Evolutionary conservation across 192 early-diverging fungal genomes (phyloP), one percentile per base, ranked within the genome.

Genomic region (Backusella circina): DNA sequence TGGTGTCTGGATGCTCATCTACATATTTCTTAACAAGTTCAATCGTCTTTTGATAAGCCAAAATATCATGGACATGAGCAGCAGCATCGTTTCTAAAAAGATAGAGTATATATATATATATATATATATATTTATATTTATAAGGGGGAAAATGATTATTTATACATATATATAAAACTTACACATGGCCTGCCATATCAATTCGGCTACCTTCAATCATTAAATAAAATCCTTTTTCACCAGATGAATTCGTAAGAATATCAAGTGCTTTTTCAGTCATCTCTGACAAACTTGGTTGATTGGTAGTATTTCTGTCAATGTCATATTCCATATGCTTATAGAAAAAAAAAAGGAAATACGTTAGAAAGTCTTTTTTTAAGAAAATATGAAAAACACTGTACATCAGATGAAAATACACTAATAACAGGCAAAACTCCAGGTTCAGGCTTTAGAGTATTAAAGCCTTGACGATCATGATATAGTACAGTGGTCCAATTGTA

Each of bases 121-220:
- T n/a, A n/a, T n/a, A n/a, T n/a, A n/a, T n/a, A n/a, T n/a, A n/a
- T n/a, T n/a, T 31, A 50, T 18, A 36, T 28, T 54, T 36, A 67
- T 26, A 26, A 37, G 30, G 21, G n/a, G 35, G 51, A 33, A 31
- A 26, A 28, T 28, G 7, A 28, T 8, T 61, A 61, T 23, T 10
- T 68, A 7, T 32, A 54, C 31, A 28, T 70, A 38, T n/a, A 54
- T 30, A 68, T 32, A 13, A 36, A 9, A 77, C 80, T 72, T 82
- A 83, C 86, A 84, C 81, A 78, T 99, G 98, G 5, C 93, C 98
- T 1, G 95, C 98, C 96, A 98, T 97, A 79, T 99, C 88, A 74
- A 99, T 99, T 54, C 95, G 84, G 72, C 92, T 94, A 36, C 98
- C 95, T 85, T 99, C 98, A 74, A 99, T 92, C 94, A 99, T 95